A percentile compares a stretch with the other conserved stretches of the same genome.
phyloP scores from a whole-genome alignment of 495 filamentous ascomycete genomes.

The Tuber aestivum region DNA sequence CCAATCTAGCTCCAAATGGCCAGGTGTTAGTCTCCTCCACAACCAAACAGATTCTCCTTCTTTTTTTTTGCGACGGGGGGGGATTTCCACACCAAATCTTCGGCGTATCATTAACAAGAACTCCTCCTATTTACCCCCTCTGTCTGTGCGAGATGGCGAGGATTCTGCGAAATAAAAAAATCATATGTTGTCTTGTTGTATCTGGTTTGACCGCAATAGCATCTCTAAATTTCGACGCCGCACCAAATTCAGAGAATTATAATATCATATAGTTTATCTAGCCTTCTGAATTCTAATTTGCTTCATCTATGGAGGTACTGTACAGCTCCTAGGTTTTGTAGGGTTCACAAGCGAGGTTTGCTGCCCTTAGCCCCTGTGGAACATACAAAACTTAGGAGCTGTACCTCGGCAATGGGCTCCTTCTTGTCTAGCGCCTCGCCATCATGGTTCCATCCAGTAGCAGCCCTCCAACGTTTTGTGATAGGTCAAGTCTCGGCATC shows the following conservation, averaged over 20 bases:
- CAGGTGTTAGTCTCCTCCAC: conserved; percentile 1
- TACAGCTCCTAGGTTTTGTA: too few relatives aligned
- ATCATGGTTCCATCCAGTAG: conserved; percentile 15
- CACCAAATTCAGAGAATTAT: conserved; percentile 20
- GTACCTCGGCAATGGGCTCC: too few relatives aligned
- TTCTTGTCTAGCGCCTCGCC: conserved; percentile 11
- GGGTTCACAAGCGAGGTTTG: too few relatives aligned
- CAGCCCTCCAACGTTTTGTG: conserved; percentile 10
- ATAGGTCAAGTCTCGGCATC: conserved; percentile 1
- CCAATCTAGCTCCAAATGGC: conserved; percentile 24
- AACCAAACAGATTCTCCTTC: too few relatives aligned
- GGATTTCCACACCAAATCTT: conserved; percentile 32
- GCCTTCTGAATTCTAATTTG: conserved; percentile 38
- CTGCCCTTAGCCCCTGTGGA: too few relatives aligned
- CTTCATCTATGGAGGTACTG: too few relatives aligned
- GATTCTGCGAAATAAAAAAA: conserved; percentile 41
- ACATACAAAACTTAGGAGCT: too few relatives aligned
- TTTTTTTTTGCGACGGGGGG: too few relatives aligned
- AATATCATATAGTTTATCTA: conserved; percentile 41
- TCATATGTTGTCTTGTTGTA: conserved; percentile 41
- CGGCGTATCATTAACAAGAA: conserved; percentile 37
- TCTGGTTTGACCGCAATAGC: conserved; percentile 8
- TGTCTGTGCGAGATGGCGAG: conserved; percentile 20
- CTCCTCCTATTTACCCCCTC: conserved; percentile 41
- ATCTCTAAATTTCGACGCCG: not conserved